These are phyloP conservation scores for Brassica rapa DNA, from an alignment of 345 rosid species.

Conservation along the genomic window DNA sequence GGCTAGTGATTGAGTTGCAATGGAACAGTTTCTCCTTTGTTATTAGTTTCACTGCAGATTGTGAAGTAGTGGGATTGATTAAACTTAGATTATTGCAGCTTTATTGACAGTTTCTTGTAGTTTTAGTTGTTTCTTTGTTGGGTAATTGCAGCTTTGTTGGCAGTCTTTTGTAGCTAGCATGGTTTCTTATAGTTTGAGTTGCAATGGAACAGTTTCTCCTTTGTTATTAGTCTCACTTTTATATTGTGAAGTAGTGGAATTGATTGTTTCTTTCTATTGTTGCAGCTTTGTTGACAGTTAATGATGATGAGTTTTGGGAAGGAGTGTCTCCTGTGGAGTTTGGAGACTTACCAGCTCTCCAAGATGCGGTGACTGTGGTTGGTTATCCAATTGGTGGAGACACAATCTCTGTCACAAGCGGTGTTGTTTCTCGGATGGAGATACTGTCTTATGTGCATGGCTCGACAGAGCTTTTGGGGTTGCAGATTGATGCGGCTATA, in stretches of 20 bases:
- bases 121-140: no score
- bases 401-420: constrained; percentile 94
- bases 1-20: background rate
- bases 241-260: background rate
- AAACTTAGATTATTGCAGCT: no score
- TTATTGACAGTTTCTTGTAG: no score
- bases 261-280: background rate
- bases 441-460: constrained; percentile 89
- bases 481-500: constrained; percentile 98
- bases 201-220: background rate
- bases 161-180: background rate
- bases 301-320: constrained; percentile 93
- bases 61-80: constrained; percentile 2
- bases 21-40: background rate
- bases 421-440: constrained; percentile 94
- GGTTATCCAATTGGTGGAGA: constrained; percentile 98
- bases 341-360: constrained; percentile 90
- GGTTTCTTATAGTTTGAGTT: background rate
- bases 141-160: no score
- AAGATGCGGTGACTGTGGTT: constrained; percentile 96
- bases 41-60: background rate
- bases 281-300: constrained; percentile 56
- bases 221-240: background rate
- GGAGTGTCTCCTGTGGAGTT: constrained; percentile 84
- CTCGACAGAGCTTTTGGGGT: constrained; percentile 88